These are phyloP conservation scores for Mucor ambiguus DNA, from an alignment of 371 early-diverging fungal species.

Conservation along the genomic window DNA sequence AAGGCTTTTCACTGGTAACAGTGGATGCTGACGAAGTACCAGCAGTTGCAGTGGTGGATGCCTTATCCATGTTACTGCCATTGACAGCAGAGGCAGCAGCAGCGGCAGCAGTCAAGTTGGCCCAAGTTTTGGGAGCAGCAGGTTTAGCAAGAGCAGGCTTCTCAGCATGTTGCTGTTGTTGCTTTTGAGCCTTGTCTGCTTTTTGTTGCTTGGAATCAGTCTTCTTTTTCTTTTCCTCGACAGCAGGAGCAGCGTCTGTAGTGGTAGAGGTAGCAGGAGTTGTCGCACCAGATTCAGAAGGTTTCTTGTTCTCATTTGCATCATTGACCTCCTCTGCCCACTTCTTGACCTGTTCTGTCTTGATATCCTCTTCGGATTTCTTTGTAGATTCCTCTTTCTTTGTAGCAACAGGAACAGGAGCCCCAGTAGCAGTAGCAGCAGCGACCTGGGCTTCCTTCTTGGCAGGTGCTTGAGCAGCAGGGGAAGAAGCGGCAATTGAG, in stretches of 20 bases:
- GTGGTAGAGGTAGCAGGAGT: not conserved
- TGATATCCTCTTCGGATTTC: slow-evolving; percentile 1
- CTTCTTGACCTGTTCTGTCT: slow-evolving; percentile 7
- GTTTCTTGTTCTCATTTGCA: not conserved
- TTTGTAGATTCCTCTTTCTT: not conserved
- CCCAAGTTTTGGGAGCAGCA: slow-evolving; percentile 52
- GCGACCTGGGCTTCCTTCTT: not conserved
- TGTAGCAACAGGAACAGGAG: not conserved
- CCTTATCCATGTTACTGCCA: not conserved
- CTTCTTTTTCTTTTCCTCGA: slow-evolving; percentile 18
- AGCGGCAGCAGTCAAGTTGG: slow-evolving; percentile 23
- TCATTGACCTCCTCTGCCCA: slow-evolving; percentile 10
- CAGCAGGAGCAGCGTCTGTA: not conserved
- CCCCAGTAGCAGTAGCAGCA: not conserved
- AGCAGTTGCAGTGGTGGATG: slow-evolving; percentile 1
- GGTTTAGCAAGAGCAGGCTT: slow-evolving; percentile 17
- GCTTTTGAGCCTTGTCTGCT: not conserved
- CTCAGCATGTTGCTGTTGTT: slow-evolving; percentile 9
- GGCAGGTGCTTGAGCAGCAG: not conserved
- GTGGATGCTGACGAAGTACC: slow-evolving; percentile 5
- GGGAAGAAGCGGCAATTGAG: not conserved
- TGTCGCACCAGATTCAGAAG: not conserved
- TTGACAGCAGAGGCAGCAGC: not conserved
- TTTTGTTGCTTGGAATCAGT: slow-evolving; percentile 8
- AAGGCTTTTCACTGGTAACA: not conserved